Base-by-base conservation (phyloP, 306 rosid species). In the Chamaecrista fasciculata region DNA sequence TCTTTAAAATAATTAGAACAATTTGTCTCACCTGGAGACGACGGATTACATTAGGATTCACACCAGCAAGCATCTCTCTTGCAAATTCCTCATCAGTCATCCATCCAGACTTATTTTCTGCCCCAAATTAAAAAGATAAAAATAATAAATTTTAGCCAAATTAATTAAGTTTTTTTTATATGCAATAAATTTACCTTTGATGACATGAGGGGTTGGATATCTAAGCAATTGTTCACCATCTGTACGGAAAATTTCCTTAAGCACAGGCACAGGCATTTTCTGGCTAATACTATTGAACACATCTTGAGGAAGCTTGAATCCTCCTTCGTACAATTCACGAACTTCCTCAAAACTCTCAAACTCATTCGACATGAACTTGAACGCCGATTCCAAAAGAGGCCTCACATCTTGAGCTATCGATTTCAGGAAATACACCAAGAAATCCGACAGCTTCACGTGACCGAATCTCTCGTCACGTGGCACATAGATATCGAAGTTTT, bases 31-130 rank as follows among this genome's bases (percentile, higher is more conserved):
- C 84, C 36, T 71, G 62, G 1, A 80, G 81, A 44, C 12, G 8
- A 3, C 68, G 24, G 64, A 87, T 87, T 46, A 71, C 28, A 10
- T 67, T 66, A 23, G 92, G 89, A 66, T 87, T 80, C 33, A 87
- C 86, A 62, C 92, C 92, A 57, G 89, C 89, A 70, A 84, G 60
- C 86, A 78, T 67, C 62, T 87, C 93, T 76, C 93, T 82, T 1
- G 81, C 89, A 78, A 87, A 87, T 71, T 87, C 92, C 19, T 79
- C 92, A 66, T 87, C 92, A 11, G 89, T 84, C 81, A 81, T 87
- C 89, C 89, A 87, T 15, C 78, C 92, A 47, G 80, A 69, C 18
- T 44, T 75, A 29, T 62, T 39, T 2, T 59, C 65, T 59, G 65
- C 65, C 9, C 28, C 65, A 33, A 33, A 20, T 16, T n/a, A n/a